Conservation (phyloP, 2,329 filamentous ascomycete genomes). For the Aschersonia sp. region DNA sequence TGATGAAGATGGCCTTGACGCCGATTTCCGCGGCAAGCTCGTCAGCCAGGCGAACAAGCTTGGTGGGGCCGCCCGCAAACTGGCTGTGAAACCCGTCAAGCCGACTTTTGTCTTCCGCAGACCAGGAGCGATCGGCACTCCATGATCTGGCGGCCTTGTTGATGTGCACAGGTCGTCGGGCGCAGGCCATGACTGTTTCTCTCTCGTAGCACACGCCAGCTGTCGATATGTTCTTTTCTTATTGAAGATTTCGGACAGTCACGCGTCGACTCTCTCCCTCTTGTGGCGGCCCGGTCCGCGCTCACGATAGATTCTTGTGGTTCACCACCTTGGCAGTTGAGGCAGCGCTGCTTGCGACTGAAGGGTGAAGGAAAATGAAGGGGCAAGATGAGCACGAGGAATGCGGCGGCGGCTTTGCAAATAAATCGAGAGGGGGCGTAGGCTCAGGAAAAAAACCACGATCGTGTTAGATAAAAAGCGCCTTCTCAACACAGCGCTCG, state of each 20-base stretch:
- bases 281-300: too few species aligned
- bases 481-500: not conserved
- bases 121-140: slow-evolving; percentile 1
- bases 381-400: too few species aligned
- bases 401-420: too few species aligned
- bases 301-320: too few species aligned
- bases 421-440: too few species aligned
- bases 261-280: too few species aligned
- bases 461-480: not conserved
- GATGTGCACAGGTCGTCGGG: slow-evolving; percentile 5
- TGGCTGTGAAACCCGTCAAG: slow-evolving; percentile 7
- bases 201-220: too few species aligned
- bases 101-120: not conserved
- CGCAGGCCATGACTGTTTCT: slow-evolving; percentile 1
- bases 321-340: too few species aligned
- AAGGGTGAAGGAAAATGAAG: too few species aligned
- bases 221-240: not conserved
- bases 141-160: slow-evolving; percentile 6
- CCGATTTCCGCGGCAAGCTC: slow-evolving; percentile 41
- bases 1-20: slow-evolving; percentile 45
- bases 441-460: too few species aligned
- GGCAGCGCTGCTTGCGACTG: too few species aligned
- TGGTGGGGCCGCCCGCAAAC: slow-evolving; percentile 31
- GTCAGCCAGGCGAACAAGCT: slow-evolving; percentile 31
- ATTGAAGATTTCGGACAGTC: not conserved